Evolutionary conservation across 345 rosid species (phyloP).

Genomic region (Theobroma cacao): DNA sequence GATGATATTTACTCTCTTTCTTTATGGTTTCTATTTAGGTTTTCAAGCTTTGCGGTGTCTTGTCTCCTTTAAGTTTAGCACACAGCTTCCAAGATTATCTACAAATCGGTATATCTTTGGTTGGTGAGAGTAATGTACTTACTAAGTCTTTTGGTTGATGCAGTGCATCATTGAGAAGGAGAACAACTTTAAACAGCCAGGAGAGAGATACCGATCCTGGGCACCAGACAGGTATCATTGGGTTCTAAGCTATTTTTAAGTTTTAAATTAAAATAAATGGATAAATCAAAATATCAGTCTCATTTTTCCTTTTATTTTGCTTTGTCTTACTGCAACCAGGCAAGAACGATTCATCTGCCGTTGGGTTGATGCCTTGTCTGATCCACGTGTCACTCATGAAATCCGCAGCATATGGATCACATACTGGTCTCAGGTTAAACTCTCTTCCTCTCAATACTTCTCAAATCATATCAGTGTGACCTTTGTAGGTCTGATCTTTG

Average conservation of each 20-base stretch:
- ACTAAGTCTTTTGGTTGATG: slow-evolving; percentile 9
- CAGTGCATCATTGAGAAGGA: slow-evolving; percentile 83
- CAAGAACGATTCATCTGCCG: slow-evolving; percentile 80
- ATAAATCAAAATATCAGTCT: background rate
- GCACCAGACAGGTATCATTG: slow-evolving; percentile 68
- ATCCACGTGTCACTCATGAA: slow-evolving; percentile 86
- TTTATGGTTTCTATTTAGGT: background rate
- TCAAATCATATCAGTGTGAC: background rate
- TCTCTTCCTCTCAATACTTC: background rate
- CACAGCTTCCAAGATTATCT: background rate
- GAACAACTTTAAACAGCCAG: slow-evolving; percentile 95
- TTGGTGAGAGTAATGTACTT: background rate
- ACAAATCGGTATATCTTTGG: background rate
- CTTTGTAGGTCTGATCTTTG: background rate
- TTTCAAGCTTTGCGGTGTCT: background rate
- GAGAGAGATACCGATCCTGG: slow-evolving; percentile 86
- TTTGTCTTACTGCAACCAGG: slow-evolving; percentile 35
- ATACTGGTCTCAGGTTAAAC: slow-evolving; percentile 72
- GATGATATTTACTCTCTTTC: background rate
- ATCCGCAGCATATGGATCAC: slow-evolving; percentile 83
- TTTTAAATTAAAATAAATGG: background rate
- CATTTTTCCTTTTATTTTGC: background rate
- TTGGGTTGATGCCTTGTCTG: slow-evolving; percentile 73
- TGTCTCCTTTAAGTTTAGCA: background rate
- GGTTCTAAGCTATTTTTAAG: background rate